phyloP scores from a whole-genome alignment of 257 asterid species.

The Coffea canephora region DNA sequence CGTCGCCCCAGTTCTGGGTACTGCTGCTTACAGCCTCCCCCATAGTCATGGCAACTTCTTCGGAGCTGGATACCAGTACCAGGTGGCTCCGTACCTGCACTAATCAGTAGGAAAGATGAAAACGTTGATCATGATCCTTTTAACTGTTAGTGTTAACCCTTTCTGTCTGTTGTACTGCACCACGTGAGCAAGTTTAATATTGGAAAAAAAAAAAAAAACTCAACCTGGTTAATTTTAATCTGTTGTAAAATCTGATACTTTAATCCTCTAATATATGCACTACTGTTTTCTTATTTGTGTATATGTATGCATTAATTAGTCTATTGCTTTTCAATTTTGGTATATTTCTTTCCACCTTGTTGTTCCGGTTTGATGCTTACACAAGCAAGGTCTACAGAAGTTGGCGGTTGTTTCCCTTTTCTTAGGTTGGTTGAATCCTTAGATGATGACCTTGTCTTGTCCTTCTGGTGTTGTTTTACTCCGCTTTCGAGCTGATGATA shows the following conservation, averaged over 20 bases:
- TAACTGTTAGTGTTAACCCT: constrained; percentile 71
- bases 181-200: constrained; percentile 51
- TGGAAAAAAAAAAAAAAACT: constrained; percentile 10
- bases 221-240: constrained; percentile 56
- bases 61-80: constrained; percentile 88
- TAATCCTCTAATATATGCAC: constrained; percentile 40
- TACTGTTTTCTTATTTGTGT: constrained; percentile 20
- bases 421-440: background rate
- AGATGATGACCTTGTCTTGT: background rate
- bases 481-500: background rate
- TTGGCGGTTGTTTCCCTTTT: background rate
- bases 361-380: background rate
- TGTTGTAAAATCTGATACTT: constrained; percentile 67
- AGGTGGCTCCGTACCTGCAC: constrained; percentile 92
- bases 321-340: background rate
- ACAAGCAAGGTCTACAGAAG: background rate
- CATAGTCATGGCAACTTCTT: constrained; percentile 86
- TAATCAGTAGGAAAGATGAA: constrained; percentile 63
- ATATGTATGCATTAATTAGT: background rate
- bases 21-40: constrained; percentile 57
- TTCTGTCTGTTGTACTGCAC: constrained; percentile 50
- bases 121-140: constrained; percentile 48
- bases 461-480: background rate
- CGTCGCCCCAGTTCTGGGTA: constrained; percentile 50
- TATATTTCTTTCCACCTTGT: background rate